Conservation (phyloP, 805 yeast genomes). For the Cyberlindnera mrakii region DNA sequence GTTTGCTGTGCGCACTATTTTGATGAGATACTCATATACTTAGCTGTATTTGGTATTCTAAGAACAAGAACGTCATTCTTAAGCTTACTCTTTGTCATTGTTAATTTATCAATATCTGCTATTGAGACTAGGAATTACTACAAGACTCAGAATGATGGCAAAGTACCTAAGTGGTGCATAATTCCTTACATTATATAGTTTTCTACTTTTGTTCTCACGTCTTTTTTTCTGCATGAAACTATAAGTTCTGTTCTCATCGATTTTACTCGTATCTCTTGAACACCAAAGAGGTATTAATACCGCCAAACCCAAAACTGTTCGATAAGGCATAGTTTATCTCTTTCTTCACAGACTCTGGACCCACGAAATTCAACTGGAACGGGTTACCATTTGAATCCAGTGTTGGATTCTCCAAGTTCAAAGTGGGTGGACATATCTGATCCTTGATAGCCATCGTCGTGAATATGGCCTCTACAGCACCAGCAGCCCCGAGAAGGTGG, state of each 20-base stretch:
- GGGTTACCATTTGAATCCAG: conserved; percentile 37
- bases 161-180: conserved; percentile 27
- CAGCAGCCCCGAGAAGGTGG: conserved; percentile 93
- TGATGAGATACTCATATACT: conserved; percentile 57
- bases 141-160: conserved; percentile 16
- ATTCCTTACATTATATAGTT: conserved; percentile 31
- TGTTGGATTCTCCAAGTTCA: conserved; percentile 59
- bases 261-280: conserved; percentile 31
- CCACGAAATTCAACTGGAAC: conserved; percentile 49
- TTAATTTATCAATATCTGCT: conserved; percentile 52
- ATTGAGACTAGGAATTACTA: conserved; percentile 47
- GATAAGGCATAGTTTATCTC: conserved; percentile 57
- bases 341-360: conserved; percentile 39
- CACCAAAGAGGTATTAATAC: conserved; percentile 78
- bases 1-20: conserved; percentile 64
- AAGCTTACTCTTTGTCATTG: conserved; percentile 26
- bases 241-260: not conserved
- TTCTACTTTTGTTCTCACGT: not conserved
- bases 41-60: conserved; percentile 23
- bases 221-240: not conserved
- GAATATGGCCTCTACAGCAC: conserved; percentile 85
- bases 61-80: conserved; percentile 15
- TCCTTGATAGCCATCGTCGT: conserved; percentile 60
- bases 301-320: conserved; percentile 97
- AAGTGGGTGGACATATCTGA: conserved; percentile 67